phyloP scores from a whole-genome alignment of 164 flowering plant species.

The Cinnamomum chago region DNA sequence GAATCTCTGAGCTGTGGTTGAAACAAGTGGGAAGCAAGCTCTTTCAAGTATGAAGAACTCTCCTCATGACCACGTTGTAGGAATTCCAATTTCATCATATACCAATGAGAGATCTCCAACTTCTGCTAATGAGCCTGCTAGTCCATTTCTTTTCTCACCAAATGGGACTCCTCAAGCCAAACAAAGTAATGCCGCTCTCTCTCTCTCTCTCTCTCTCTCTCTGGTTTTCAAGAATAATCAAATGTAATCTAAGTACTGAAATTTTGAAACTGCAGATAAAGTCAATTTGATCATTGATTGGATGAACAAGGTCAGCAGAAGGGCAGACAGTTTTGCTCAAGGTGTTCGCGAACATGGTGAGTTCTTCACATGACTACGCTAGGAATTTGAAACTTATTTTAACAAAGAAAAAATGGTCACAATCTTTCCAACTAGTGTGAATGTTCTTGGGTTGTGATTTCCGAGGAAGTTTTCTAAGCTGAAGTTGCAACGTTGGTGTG shows the following conservation, averaged over 20 bases:
- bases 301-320: conserved; percentile 39
- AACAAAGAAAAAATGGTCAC: too few relatives aligned
- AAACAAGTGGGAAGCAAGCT: neutral
- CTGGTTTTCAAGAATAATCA: neutral
- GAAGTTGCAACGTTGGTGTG: too few relatives aligned
- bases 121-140: neutral
- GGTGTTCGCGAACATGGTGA: conserved; percentile 57
- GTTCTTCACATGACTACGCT: neutral
- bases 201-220: neutral
- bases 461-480: too few relatives aligned
- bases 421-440: too few relatives aligned
- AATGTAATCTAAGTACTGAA: neutral
- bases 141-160: conserved; percentile 5
- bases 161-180: conserved; percentile 5
- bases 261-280: conserved; percentile 26
- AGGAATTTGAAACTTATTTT: neutral
- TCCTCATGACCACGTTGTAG: conserved; percentile 5
- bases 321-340: conserved; percentile 30
- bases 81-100: conserved; percentile 7
- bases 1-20: neutral
- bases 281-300: conserved; percentile 16
- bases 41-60: conserved; percentile 8
- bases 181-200: conserved; percentile 5
- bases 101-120: neutral
- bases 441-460: too few relatives aligned